Percentiles rank a stretch among this genome's conserved stretches.
These are phyloP conservation scores for Colletotrichum tabaci DNA, from an alignment of 2,329 filamentous ascomycete genomes.

Conservation along the genomic window DNA sequence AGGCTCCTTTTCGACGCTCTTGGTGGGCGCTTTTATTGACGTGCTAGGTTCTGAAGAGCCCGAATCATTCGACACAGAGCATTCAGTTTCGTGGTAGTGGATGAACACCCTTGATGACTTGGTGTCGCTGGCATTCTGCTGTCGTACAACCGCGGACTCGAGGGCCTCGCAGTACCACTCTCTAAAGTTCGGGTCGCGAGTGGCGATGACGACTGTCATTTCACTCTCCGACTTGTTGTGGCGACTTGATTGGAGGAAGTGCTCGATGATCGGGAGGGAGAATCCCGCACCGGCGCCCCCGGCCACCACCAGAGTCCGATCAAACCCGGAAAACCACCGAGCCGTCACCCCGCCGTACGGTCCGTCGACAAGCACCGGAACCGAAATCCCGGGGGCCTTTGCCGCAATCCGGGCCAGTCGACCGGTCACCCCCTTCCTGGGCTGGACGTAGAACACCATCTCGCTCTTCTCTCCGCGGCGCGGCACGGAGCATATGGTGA, in stretches of 20 bases:
- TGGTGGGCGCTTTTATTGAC: slow-evolving; percentile 1
- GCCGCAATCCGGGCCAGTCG: slow-evolving; percentile 58
- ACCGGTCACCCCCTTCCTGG: slow-evolving; percentile 64
- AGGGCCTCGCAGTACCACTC: slow-evolving; percentile 33
- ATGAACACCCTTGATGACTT: neutral
- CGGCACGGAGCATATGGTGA: slow-evolving; percentile 68
- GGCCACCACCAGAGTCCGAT: slow-evolving; percentile 63
- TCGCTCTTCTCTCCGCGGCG: slow-evolving; percentile 48
- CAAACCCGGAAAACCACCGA: slow-evolving; percentile 55
- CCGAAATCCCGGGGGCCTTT: slow-evolving; percentile 52
- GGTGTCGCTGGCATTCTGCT: neutral
- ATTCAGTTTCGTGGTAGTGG: slow-evolving; percentile 13
- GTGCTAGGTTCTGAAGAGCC: neutral
- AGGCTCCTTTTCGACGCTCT: neutral
- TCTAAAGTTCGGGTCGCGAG: slow-evolving; percentile 25
- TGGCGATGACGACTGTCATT: slow-evolving; percentile 26
- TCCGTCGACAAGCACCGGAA: slow-evolving; percentile 69
- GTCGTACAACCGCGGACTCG: neutral
- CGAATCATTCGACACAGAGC: neutral
- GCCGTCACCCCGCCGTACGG: slow-evolving; percentile 69
- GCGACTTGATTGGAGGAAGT: slow-evolving; percentile 45
- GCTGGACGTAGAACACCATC: slow-evolving; percentile 68
- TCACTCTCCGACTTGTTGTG: slow-evolving; percentile 31
- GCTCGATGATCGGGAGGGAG: slow-evolving; percentile 64
- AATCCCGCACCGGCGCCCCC: slow-evolving; percentile 72